A percentile compares a stretch with the other conserved stretches of the same genome.
Evolutionary conservation across 768 basidiomycete species (phyloP).

Genomic region (Cystobasidium onofrii): DNA sequence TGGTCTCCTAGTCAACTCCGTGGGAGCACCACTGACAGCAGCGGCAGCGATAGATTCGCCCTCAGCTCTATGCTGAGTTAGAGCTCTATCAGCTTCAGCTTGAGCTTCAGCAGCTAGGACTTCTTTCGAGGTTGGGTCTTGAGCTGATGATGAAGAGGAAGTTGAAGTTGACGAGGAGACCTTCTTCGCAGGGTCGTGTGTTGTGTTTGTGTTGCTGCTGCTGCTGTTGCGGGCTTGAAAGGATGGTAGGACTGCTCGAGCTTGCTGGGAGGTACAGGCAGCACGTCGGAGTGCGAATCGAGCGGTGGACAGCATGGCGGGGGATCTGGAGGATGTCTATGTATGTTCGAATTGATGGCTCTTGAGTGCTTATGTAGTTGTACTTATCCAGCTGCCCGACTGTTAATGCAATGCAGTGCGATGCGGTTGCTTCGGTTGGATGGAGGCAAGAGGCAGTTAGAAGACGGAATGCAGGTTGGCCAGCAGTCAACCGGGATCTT

Average conservation of each 20-base stretch:
- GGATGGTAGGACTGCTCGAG: background rate
- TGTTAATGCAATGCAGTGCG: too few relatives aligned
- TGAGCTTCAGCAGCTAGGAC: constrained; percentile 1
- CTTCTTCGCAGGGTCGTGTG: background rate
- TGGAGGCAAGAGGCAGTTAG: too few relatives aligned
- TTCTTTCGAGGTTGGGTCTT: constrained; percentile 7
- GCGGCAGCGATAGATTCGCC: background rate
- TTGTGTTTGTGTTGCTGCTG: background rate
- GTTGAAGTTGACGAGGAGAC: background rate
- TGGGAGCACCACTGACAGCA: background rate
- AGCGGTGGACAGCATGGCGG: background rate
- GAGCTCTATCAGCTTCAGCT: constrained; percentile 8
- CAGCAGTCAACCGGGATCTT: too few relatives aligned
- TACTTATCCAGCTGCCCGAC: too few relatives aligned
- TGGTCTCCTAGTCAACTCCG: constrained; percentile 3
- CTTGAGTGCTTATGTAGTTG: too few relatives aligned
- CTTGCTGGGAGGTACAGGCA: background rate
- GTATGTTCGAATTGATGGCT: too few relatives aligned
- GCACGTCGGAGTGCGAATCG: background rate
- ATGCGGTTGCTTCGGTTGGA: too few relatives aligned
- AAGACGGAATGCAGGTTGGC: too few relatives aligned
- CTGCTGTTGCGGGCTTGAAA: background rate
- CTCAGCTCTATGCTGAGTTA: constrained; percentile 16
- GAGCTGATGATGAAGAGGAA: background rate
- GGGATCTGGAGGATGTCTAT: background rate